Base-by-base conservation (phyloP, 208 protist genomes). In the Wallacemonas collosoma region DNA sequence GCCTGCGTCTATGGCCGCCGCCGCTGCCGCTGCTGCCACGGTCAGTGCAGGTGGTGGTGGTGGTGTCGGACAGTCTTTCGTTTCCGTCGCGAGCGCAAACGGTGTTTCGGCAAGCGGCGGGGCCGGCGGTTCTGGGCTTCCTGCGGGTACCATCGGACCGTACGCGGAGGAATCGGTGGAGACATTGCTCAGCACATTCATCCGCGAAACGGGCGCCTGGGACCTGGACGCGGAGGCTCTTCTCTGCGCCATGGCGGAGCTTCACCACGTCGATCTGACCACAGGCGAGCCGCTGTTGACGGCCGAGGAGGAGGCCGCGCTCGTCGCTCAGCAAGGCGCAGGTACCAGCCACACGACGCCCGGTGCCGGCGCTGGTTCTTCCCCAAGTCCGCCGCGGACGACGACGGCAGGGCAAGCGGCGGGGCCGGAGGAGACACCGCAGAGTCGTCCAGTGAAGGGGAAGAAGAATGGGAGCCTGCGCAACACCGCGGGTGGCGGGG, bases 141-240 rank as follows among this genome's bases (percentile, higher is more conserved):
- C 57, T 41, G 50, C 36, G 4, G 76, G 79, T 1, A 61, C 80
- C 26, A 64, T 85, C 12, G 83, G 83, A 3, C 66, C 73, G 8
- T 77, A 72, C 12, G 72, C 75, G 8, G 69, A 76, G 1, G 70
- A 14, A 7, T 79, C 74, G 2, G 58, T 82, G 58, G 45, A 77
- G 35, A 48, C 58, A 1, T 44, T 88, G 15, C 67, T 85, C 50
- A 81, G 73, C 40, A 69, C 77, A 63, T 57, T 85, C 3, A 61
- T 73, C n/a, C 44, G n/a, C 26, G 74, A 88, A 35, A 85, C 73
- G 11, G 79, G 79, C 1, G 73, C 70, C 36, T 76, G 76, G 65
- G 76, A 83, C 36, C 68, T 89, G 12, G 68, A 72, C 54, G 62
- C 68, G 57, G 63, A 82, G 44, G 54, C 53, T 17, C 51, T 87